These are phyloP conservation scores for Candida succiphila DNA, from an alignment of 805 yeast genomes.

Conservation along the genomic window DNA sequence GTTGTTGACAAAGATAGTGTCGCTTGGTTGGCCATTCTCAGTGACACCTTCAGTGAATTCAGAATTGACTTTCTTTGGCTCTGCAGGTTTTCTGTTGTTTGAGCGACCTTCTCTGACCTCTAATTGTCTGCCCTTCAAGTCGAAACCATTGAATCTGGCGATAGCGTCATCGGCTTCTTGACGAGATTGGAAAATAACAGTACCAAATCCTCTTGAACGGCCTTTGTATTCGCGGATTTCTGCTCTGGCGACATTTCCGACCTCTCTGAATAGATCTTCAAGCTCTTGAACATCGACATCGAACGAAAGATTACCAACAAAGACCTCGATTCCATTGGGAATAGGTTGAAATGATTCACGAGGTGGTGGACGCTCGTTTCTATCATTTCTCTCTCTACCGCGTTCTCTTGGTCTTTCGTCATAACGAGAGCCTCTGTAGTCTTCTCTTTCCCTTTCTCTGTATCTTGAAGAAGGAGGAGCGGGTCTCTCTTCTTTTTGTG, in stretches of 20 bases:
- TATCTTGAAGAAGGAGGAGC: conserved; percentile 16
- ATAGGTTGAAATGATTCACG: conserved; percentile 8
- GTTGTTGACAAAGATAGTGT: conserved; percentile 59
- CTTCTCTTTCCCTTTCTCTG: conserved; percentile 13
- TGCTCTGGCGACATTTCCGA: conserved; percentile 74
- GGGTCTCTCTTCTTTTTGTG: conserved; percentile 28
- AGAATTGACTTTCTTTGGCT: conserved; percentile 21
- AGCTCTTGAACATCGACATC: conserved; percentile 76
- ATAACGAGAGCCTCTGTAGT: conserved; percentile 10
- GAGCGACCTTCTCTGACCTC: conserved; percentile 72
- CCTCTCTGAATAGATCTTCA: conserved; percentile 71
- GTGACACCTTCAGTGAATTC: conserved; percentile 59
- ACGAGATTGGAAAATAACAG: conserved; percentile 55
- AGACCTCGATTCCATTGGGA: conserved; percentile 41
- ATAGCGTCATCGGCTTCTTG: conserved; percentile 71
- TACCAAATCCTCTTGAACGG: conserved; percentile 80
- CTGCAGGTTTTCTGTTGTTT: conserved; percentile 6
- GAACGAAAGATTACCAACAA: conserved; percentile 77
- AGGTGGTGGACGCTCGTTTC: conserved; percentile 7
- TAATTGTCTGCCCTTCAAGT: conserved; percentile 63
- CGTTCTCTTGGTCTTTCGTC: conserved; percentile 6
- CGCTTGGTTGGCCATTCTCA: conserved; percentile 53
- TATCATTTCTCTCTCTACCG: conserved; percentile 4
- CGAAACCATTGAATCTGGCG: conserved; percentile 56
- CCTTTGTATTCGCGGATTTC: conserved; percentile 68